Evolutionary conservation across 140 eudicot species (phyloP), one percentile per base, ranked within the genome.

Genomic region (Senecio squalidus): DNA sequence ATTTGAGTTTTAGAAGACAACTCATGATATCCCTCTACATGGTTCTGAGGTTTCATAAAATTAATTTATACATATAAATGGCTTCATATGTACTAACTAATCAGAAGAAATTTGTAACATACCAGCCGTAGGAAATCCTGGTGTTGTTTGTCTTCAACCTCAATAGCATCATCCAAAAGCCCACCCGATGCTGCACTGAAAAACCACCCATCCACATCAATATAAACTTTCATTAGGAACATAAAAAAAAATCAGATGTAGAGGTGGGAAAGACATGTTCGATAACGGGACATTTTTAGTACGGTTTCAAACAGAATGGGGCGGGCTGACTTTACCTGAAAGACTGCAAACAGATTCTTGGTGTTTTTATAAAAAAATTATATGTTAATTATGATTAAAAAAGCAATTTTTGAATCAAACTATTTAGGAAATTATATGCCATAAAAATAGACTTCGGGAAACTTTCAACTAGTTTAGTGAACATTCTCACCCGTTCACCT

Each of bases 11-110:
- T 88, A 0, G 95, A 79, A 56, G 96, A 88, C 67, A 88, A 60
- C 58, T 70, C 95, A 16, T 88, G 95, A 56, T 88, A 88, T 36
- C 96, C 96, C 71, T 88, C 96, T 6, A 81, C 76, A 40, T 88
- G 96, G 60, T 88, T 78, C 96, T 88, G 82, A 80, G 38, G 64
- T 23, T 26, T 16, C 30, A 55, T 2, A 54, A 2, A 39, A 55
- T 33, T 24, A 36, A 6, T 23, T 33, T 15, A 14, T 43, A 45
- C 26, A 39, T 4, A 4, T 9, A 70, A 21, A 50, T 38, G 6
- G 21, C 0, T 11, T 69, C 29, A 14, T 40, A 21, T 15, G 28
- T 22, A 17, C 34, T 10, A n/a, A 15, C 20, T 14, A 4, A 20
- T 1, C 1, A 25, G 0, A 47, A 16, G 9, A 25, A 9, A 68